phyloP scores from a whole-genome alignment of 2,329 filamentous ascomycete species.

The Ceratocystis alfenasii region DNA sequence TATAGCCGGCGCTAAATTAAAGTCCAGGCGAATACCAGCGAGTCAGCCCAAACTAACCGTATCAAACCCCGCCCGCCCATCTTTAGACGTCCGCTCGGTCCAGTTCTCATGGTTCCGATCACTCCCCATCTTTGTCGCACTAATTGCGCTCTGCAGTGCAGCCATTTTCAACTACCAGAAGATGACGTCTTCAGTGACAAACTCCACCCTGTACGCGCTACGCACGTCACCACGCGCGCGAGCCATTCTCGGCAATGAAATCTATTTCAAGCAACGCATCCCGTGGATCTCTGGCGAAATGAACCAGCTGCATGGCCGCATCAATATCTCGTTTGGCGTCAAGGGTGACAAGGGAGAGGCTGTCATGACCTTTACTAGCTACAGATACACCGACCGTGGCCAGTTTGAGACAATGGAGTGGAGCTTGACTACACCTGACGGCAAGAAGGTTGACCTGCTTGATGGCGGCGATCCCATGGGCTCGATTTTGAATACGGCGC shows the following conservation, averaged over 20 bases:
- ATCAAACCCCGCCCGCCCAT: not conserved
- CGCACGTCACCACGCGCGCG: constrained; percentile 67
- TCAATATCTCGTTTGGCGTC: constrained; percentile 78
- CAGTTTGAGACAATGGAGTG: constrained; percentile 83
- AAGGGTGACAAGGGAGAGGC: constrained; percentile 62
- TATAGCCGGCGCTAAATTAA: not conserved
- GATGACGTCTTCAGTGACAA: constrained; percentile 72
- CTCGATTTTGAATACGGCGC: constrained; percentile 35
- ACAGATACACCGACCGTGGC: constrained; percentile 47
- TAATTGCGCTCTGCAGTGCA: constrained; percentile 59
- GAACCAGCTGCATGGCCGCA: constrained; percentile 84
- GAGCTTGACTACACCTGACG: constrained; percentile 61
- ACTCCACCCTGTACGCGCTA: constrained; percentile 79
- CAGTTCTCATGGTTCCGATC: constrained; percentile 56
- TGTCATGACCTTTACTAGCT: constrained; percentile 69
- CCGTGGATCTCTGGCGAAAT: constrained; percentile 79
- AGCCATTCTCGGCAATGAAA: constrained; percentile 70
- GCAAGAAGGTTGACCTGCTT: constrained; percentile 56
- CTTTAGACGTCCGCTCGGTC: constrained; percentile 33
- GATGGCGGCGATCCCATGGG: constrained; percentile 59
- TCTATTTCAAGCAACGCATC: constrained; percentile 67
- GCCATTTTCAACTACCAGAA: constrained; percentile 99
- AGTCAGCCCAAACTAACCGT: constrained; percentile 19
- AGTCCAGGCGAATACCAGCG: not conserved
- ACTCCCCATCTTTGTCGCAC: constrained; percentile 64